Base-by-base conservation (phyloP, 169 alveolate species). In the Plasmodium yoelii region DNA sequence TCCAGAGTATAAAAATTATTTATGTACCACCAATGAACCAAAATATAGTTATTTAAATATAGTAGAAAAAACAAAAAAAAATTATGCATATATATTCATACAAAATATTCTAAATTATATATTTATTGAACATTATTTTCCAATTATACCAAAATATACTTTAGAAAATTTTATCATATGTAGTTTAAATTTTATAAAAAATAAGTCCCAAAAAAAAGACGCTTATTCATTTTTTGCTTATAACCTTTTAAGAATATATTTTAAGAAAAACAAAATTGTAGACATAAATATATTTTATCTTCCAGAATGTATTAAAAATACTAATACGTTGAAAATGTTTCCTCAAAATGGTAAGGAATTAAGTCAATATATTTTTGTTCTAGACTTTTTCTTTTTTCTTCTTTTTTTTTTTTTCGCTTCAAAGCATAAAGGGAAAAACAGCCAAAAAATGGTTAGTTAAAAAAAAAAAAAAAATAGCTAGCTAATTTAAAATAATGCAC, bases 111-210 rank as follows among this genome's bases (percentile, higher is more conserved):
- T 65, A 57, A 80, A 49, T 22, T 57, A 80, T 28, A 80, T 60
- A 39, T 64, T 65, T 39, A n/a, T 80, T 65, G 42, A 26, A 24
- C 24, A 80, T 1, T 8, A 64, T 69, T 80, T 70, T 22, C 61
- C 65, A 51, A 49, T 80, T 4, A 55, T 67, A 55, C 55, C 82
- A 12, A 64, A 69, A 39, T 24, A n/a, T 12, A 51, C 57, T 47
- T 59, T 80, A 18, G 63, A 53, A 65, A 65, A 67, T 65, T 22
- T 46, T 9, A 80, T 80, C 10, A 39, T 69, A 15, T 9, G 59
- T 28, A 80, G 90, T 80, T 69, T 80, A 28, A 26, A 51, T 80
- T 65, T 80, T 80, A 69, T 80, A 65, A 80, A 80, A 53, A 61
- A 80, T 1, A 80, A 68, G 26, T 19, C 55, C 44, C 61, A 80